These are phyloP conservation scores for Neoascochyta sp. DNA, from an alignment of 2,329 filamentous ascomycete genomes.

Conservation along the genomic window DNA sequence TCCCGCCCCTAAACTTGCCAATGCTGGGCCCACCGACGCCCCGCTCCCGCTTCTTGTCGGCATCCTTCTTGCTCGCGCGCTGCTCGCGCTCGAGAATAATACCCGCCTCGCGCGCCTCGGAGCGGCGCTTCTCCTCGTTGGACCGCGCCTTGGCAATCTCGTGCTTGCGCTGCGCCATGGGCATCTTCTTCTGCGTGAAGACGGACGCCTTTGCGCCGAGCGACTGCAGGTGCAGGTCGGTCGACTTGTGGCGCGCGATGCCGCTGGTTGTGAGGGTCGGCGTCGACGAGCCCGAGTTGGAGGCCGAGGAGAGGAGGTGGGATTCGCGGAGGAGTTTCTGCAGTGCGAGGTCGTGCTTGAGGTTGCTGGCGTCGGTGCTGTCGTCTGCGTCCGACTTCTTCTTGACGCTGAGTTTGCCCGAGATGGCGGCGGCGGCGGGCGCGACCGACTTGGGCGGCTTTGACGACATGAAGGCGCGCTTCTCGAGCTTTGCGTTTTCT, in stretches of 20 bases:
- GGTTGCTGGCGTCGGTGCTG: constrained; percentile 59
- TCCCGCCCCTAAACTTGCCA: constrained; percentile 75
- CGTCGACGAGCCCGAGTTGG: constrained; percentile 43
- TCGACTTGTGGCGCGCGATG: constrained; percentile 72
- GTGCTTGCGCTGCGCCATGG: constrained; percentile 80
- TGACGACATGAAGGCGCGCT: constrained; percentile 71
- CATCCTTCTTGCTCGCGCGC: constrained; percentile 47
- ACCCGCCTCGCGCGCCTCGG: constrained; percentile 83
- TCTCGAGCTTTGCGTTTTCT: constrained; percentile 54
- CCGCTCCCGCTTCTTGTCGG: constrained; percentile 50
- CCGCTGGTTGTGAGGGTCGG: constrained; percentile 53
- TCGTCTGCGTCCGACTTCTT: constrained; percentile 41
- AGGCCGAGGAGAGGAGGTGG: constrained; percentile 69
- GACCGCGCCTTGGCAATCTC: constrained; percentile 64
- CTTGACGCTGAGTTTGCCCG: constrained; percentile 13
- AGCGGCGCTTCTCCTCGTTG: constrained; percentile 67
- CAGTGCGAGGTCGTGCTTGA: constrained; percentile 89
- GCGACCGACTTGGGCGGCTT: constrained; percentile 48
- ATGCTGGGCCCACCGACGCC: constrained; percentile 73
- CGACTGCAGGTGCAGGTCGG: constrained; percentile 77
- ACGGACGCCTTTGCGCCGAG: constrained; percentile 75
- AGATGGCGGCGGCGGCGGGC: constrained; percentile 16
- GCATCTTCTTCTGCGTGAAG: constrained; percentile 80
- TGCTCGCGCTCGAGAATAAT: constrained; percentile 70
- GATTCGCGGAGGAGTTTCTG: constrained; percentile 89